Evolutionary conservation across 768 basidiomycete genomes (phyloP).

Genomic region (Naganishia antarctica): DNA sequence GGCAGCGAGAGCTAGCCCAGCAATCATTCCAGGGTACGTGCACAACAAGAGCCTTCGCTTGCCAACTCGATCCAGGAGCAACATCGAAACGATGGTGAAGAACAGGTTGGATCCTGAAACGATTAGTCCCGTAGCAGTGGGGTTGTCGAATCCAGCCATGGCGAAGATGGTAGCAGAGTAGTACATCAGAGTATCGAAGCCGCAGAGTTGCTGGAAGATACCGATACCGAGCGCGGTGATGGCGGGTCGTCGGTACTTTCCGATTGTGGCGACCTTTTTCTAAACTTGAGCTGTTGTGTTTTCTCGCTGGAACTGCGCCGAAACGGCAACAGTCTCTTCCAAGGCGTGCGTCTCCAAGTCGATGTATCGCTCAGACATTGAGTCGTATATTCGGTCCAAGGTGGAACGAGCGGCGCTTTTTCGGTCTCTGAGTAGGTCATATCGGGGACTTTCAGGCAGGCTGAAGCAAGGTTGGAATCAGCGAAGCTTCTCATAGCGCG

Average conservation of each 20-base stretch:
- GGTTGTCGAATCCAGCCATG: conserved; percentile 35
- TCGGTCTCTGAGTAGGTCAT: conserved; percentile 19
- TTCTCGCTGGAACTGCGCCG: conserved; percentile 9
- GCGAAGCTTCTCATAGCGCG: too few species aligned
- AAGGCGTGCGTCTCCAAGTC: conserved; percentile 23
- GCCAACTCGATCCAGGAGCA: conserved; percentile 37
- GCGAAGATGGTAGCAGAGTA: conserved; percentile 34
- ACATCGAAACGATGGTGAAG: conserved; percentile 34
- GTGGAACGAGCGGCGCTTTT: conserved; percentile 9
- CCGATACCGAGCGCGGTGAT: conserved; percentile 8
- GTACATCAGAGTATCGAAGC: conserved; percentile 33
- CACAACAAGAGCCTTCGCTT: conserved; percentile 33
- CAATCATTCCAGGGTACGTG: conserved; percentile 36
- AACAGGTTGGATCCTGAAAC: conserved; percentile 36
- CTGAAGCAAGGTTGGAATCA: not conserved
- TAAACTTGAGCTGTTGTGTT: conserved; percentile 5
- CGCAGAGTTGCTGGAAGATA: conserved; percentile 38
- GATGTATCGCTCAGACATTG: conserved; percentile 21
- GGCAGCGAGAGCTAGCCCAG: conserved; percentile 33
- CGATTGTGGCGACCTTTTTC: not conserved
- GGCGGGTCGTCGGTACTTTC: not conserved
- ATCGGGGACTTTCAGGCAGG: conserved; percentile 27
- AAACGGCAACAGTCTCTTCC: conserved; percentile 22
- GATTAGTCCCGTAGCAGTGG: conserved; percentile 33
- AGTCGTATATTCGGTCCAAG: conserved; percentile 13